Percentiles rank a stretch among this genome's conserved stretches.
Conservation (phyloP, 1,139 yeast genomes). For the Suhomyces bribrorum region DNA sequence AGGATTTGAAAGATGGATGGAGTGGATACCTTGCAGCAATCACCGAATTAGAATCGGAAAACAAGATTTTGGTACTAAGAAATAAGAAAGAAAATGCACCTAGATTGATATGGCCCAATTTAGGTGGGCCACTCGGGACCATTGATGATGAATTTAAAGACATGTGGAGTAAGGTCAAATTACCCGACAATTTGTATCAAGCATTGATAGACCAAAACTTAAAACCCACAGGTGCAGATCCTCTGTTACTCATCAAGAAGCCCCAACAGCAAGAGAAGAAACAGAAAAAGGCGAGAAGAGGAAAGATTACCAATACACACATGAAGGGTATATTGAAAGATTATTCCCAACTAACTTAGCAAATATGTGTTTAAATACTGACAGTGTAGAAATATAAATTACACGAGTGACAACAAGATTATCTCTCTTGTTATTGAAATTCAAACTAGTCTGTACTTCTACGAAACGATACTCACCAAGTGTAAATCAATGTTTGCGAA, state of each 20-base stretch:
- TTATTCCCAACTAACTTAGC: conserved; percentile 51
- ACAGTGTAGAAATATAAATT: not conserved
- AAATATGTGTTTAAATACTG: not conserved
- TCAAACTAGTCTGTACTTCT: too few species aligned
- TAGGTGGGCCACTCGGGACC: conserved; percentile 69
- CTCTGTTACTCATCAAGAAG: conserved; percentile 76
- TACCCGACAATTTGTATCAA: conserved; percentile 84
- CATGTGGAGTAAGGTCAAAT: conserved; percentile 76
- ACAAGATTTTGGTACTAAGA: conserved; percentile 77
- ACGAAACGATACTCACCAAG: not conserved
- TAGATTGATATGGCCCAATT: conserved; percentile 87
- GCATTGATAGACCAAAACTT: conserved; percentile 79
- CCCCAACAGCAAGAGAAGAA: conserved; percentile 65
- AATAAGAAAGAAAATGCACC: conserved; percentile 94
- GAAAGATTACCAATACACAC: conserved; percentile 93
- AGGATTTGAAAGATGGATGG: conserved; percentile 96
- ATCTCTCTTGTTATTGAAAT: too few species aligned
- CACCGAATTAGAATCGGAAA: conserved; percentile 70
- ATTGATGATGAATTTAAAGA: conserved; percentile 81
- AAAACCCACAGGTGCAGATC: conserved; percentile 96
- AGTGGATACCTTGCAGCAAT: conserved; percentile 82
- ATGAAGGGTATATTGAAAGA: conserved; percentile 95
- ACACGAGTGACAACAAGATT: not conserved
- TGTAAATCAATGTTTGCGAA: conserved; percentile 1
- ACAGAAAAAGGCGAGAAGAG: conserved; percentile 89